A percentile compares a stretch with the other conserved stretches of the same genome.
Evolutionary conservation across 2,329 filamentous ascomycete species (phyloP).

Genomic region (Trichoderma sp.): DNA sequence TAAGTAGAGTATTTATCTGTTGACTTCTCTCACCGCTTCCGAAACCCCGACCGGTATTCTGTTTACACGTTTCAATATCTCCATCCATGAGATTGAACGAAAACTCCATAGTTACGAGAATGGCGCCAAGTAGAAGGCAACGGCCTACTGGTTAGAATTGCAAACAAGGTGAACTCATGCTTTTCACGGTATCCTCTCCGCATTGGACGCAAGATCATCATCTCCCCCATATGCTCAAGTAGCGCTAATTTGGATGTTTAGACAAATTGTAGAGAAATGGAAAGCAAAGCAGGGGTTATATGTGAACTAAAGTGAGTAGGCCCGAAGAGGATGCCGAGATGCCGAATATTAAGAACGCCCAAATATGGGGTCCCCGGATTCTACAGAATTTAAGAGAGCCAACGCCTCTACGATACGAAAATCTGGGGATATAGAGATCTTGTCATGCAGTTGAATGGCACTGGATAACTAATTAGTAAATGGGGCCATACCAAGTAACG

Average conservation of each 20-base stretch:
- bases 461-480: background rate
- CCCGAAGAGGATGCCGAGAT: conserved; percentile 4
- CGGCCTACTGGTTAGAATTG: background rate
- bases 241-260: background rate
- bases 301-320: background rate
- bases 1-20: background rate
- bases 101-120: background rate
- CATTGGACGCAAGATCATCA: background rate
- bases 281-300: background rate
- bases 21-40: background rate
- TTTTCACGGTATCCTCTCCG: background rate
- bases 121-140: background rate
- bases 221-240: background rate
- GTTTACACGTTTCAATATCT: background rate
- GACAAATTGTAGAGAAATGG: background rate
- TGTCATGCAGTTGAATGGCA: background rate
- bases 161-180: background rate
- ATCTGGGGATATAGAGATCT: background rate
- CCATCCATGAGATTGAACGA: background rate
- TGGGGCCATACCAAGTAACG: background rate
- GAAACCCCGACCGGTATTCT: background rate
- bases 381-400: background rate
- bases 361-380: conserved; percentile 8
- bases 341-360: background rate
- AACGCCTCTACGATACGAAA: background rate